Percentiles rank a stretch among this genome's conserved stretches.
Evolutionary conservation across 2,329 filamentous ascomycete species (phyloP).

Genomic region (Aspergillus alliaceus): DNA sequence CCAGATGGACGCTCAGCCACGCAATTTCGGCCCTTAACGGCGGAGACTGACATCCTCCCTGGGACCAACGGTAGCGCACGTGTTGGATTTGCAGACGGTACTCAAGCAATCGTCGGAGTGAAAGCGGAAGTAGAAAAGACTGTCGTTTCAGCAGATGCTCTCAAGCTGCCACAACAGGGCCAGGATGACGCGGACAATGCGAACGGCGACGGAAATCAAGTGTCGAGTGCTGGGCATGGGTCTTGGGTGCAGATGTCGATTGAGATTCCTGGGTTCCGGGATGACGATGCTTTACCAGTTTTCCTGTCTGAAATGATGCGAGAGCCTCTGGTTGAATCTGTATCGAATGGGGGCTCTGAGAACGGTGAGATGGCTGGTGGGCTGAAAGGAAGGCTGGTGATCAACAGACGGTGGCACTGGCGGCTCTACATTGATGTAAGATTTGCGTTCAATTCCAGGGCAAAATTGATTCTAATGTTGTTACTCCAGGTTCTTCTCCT

Average conservation of each 20-base stretch:
- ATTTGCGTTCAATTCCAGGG: neutral
- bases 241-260: constrained; percentile 87
- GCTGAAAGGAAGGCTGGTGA: constrained; percentile 69
- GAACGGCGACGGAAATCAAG: constrained; percentile 25
- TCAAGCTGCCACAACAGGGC: constrained; percentile 37
- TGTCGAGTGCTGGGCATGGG: constrained; percentile 49
- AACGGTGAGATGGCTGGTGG: constrained; percentile 73
- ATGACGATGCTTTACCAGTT: constrained; percentile 86
- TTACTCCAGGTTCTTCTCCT: constrained; percentile 75
- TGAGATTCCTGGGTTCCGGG: constrained; percentile 85
- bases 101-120: constrained; percentile 91
- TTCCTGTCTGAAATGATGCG: constrained; percentile 85
- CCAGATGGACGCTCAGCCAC: constrained; percentile 79
- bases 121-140: constrained; percentile 92
- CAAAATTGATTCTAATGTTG: constrained; percentile 6
- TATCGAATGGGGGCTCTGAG: constrained; percentile 73
- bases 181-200: constrained; percentile 22
- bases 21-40: constrained; percentile 86
- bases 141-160: constrained; percentile 34
- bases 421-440: constrained; percentile 90
- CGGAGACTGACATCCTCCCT: constrained; percentile 87
- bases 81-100: constrained; percentile 91
- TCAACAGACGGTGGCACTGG: constrained; percentile 94
- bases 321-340: constrained; percentile 72
- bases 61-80: constrained; percentile 89